Percentiles rank a stretch among this genome's conserved stretches.
These are phyloP conservation scores for Tillandsia fasciculata DNA, from an alignment of 176 grass and related monocot genomes.

Conservation along the genomic window DNA sequence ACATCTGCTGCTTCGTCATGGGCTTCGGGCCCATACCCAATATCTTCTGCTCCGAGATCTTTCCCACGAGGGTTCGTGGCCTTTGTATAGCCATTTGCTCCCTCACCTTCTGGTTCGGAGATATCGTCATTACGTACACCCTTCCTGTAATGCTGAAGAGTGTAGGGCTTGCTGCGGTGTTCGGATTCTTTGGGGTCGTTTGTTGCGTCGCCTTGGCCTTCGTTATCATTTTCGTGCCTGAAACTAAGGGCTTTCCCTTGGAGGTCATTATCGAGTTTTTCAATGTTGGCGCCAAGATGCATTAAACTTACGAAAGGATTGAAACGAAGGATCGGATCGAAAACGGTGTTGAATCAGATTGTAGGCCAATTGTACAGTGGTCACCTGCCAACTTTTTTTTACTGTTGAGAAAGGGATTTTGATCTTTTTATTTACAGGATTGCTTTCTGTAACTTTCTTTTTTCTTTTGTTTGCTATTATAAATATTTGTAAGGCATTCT, in stretches of 20 bases:
- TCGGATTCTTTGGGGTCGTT: constrained; percentile 53
- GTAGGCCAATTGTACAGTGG: constrained; percentile 7
- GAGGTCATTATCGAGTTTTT: constrained; percentile 92
- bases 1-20: constrained; percentile 90
- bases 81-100: constrained; percentile 89
- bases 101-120: constrained; percentile 64
- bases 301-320: constrained; percentile 4
- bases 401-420: not conserved
- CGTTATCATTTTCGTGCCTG: constrained; percentile 59
- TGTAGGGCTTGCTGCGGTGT: constrained; percentile 36
- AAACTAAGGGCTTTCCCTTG: constrained; percentile 76
- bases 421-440: too few relatives aligned
- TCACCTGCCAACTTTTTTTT: constrained; percentile 1
- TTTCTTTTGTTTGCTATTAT: too few relatives aligned
- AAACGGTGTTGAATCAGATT: constrained; percentile 16
- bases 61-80: constrained; percentile 65
- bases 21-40: constrained; percentile 79
- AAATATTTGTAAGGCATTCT: too few relatives aligned
- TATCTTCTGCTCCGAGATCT: constrained; percentile 78
- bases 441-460: too few relatives aligned
- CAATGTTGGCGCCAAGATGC: constrained; percentile 46
- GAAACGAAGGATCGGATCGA: constrained; percentile 13
- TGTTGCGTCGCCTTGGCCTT: constrained; percentile 58
- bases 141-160: constrained; percentile 64
- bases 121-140: constrained; percentile 73